phyloP scores from a whole-genome alignment of 805 yeast species.

The Dipodascus geniculatus region DNA sequence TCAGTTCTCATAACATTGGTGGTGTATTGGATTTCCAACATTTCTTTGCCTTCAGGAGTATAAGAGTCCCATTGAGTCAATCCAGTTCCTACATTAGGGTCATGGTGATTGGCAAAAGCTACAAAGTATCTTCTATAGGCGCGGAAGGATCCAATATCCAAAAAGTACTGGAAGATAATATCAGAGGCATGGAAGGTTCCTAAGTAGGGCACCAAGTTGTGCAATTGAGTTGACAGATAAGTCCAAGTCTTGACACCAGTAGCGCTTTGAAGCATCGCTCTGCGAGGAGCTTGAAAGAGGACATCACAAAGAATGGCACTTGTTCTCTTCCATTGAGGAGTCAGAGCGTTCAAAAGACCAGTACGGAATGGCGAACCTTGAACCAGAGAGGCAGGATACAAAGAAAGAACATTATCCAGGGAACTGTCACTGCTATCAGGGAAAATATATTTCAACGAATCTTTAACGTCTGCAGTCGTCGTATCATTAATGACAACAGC shows the following conservation, averaged over 20 bases:
- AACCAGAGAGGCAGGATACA: constrained; percentile 11
- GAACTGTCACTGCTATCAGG: not conserved
- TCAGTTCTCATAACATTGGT: not conserved
- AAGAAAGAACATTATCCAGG: not conserved
- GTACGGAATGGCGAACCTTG: constrained; percentile 14
- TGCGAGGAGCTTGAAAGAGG: constrained; percentile 10
- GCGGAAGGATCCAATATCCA: not conserved
- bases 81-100: constrained; percentile 9
- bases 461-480: constrained; percentile 4
- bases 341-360: constrained; percentile 7
- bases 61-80: constrained; percentile 8
- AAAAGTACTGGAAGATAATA: not conserved
- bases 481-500: constrained; percentile 6
- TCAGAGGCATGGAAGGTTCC: constrained; percentile 3
- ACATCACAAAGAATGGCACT: constrained; percentile 11
- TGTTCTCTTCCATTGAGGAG: constrained; percentile 11
- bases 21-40: not conserved
- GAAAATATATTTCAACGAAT: not conserved
- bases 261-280: constrained; percentile 7
- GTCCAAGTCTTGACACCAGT: constrained; percentile 6
- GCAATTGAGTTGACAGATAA: constrained; percentile 3
- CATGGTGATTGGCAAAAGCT: constrained; percentile 8
- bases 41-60: not conserved
- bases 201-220: constrained; percentile 1
- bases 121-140: constrained; percentile 11